Evolutionary conservation across 441 rosid species (phyloP).

Genomic region (Mallotus japonicus): DNA sequence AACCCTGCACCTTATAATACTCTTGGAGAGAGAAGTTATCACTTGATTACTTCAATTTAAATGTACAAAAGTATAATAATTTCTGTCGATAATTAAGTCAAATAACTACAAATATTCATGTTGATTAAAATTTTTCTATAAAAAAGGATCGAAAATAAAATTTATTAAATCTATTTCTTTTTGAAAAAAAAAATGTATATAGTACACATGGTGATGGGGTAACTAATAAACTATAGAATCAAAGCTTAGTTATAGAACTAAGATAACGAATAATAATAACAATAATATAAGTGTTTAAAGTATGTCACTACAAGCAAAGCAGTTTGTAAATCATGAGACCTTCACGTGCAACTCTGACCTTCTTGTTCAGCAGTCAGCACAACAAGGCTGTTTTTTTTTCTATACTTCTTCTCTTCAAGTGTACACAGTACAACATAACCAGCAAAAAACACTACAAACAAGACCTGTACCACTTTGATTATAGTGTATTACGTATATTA

Average conservation of each 20-base stretch:
- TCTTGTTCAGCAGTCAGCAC: slow-evolving; percentile 37
- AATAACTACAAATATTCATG: no score
- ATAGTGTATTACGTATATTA: slow-evolving; percentile 22
- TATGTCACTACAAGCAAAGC: slow-evolving; percentile 38
- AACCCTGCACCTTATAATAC: no score
- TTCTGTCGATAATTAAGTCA: background rate
- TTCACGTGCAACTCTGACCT: slow-evolving; percentile 87
- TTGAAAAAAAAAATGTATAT: no score
- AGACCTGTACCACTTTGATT: slow-evolving; percentile 35
- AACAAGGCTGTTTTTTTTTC: slow-evolving; percentile 18
- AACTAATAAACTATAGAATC: slow-evolving; percentile 19
- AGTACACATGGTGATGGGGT: slow-evolving; percentile 16
- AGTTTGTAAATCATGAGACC: slow-evolving; percentile 59
- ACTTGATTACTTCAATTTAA: background rate
- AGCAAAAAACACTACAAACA: slow-evolving; percentile 19
- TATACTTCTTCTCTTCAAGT: background rate
- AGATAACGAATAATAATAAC: slow-evolving; percentile 8
- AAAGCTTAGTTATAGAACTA: slow-evolving; percentile 16
- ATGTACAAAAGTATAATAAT: background rate
- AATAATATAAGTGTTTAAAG: slow-evolving; percentile 13
- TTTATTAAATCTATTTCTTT: background rate
- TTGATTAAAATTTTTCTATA: no score
- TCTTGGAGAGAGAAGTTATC: no score
- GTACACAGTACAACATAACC: slow-evolving; percentile 8
- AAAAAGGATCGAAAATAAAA: background rate